Evolutionary conservation across 441 rosid genomes (phyloP), one percentile per base, ranked within the genome.

Genomic region (Lagerstroemia fauriei): DNA sequence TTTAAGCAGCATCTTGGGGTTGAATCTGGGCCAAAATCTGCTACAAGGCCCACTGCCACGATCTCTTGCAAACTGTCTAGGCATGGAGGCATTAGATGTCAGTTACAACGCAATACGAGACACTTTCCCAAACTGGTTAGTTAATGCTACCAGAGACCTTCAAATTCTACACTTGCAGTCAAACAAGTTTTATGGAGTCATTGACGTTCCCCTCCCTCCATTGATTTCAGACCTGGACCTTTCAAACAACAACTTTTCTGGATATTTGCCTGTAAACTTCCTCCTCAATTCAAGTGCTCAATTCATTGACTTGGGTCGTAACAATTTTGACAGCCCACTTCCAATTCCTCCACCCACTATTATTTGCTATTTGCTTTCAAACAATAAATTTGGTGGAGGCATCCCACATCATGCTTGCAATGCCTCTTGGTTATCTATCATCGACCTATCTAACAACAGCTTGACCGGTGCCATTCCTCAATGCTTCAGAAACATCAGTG

Each of bases 311-410:
- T 9, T 73, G 17, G 20, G 53, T 1, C 44, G 24, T 3, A 73
- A 73, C 29, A 9, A 41, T 13, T 47, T 50, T 22, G 27, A 51
- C 0, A 65, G 61, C 34, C 25, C 41, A 3, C 9, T 51, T 9
- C 78, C 78, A 50, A n/a, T 29, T 75, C 78, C 44, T 3, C 65
- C 59, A 47, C 44, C 41, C 20, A 17, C 41, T 24, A 12, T 31
- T n/a, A 17, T 4, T 9, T 75, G 11, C 61, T 75, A 27, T 47
- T 29, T 18, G 8, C 17, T 53, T 12, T 75, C 78, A 25, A 46
- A 46, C 31, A 75, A 50, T 51, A 25, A n/a, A 32, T 75, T 75
- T 29, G 29, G 24, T 22, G 78, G 78, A 25, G 61, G 89, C 75
- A 70, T 78, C 22, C 25, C 72, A n/a, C 5, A 1, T 63, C 20